These are phyloP conservation scores for Talaromyces funiculosus DNA, from an alignment of 2,329 filamentous ascomycete species.

Conservation along the genomic window DNA sequence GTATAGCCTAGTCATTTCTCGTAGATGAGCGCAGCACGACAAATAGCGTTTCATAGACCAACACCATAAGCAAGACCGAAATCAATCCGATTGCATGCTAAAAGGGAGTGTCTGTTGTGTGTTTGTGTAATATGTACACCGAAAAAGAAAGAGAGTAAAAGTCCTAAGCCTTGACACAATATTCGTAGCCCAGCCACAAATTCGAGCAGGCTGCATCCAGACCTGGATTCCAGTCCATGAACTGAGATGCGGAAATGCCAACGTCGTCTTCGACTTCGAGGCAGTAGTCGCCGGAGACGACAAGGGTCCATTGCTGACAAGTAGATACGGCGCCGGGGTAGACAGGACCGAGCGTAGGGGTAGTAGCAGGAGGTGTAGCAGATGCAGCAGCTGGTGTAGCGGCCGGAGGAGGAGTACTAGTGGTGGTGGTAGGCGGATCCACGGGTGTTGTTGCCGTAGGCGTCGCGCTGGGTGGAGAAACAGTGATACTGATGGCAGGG, in stretches of 20 bases:
- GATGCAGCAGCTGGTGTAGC: neutral
- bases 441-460: neutral
- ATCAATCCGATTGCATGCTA: conserved; percentile 3
- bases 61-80: neutral
- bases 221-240: conserved; percentile 12
- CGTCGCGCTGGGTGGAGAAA: neutral
- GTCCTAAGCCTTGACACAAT: conserved; percentile 11
- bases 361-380: neutral
- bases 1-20: neutral
- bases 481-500: conserved; percentile 2
- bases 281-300: conserved; percentile 14
- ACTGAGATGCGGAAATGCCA: conserved; percentile 10
- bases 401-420: neutral
- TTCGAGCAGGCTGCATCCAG: conserved; percentile 10
- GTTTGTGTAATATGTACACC: conserved; percentile 10
- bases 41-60: neutral
- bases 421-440: neutral
- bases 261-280: conserved; percentile 7
- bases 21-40: neutral
- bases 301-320: conserved; percentile 11
- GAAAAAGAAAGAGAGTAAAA: conserved; percentile 6
- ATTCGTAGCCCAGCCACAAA: conserved; percentile 13
- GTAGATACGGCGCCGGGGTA: conserved; percentile 8
- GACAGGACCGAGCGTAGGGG: neutral
- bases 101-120: neutral